Evolutionary conservation across 768 basidiomycete species (phyloP).

Genomic region (Gelatoporia subvermispora): DNA sequence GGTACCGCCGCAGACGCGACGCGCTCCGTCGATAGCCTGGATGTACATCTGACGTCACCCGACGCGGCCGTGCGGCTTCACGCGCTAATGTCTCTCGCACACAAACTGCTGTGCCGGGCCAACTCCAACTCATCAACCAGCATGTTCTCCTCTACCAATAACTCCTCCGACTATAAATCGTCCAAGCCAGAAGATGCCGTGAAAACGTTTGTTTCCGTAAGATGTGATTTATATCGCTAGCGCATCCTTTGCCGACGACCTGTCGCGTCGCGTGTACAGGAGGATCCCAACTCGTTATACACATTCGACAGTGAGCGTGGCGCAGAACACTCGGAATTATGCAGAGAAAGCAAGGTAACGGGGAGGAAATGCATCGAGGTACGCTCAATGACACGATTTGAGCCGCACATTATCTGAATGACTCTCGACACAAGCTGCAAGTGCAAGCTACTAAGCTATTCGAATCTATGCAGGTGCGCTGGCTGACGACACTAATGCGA

Average conservation of each 20-base stretch:
- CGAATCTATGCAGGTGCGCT: slow-evolving; percentile 63
- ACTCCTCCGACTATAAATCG: slow-evolving; percentile 7
- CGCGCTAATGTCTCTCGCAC: slow-evolving; percentile 18
- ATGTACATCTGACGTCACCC: neutral
- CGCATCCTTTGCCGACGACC: neutral
- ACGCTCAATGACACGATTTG: slow-evolving; percentile 13
- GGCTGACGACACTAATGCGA: too few relatives aligned
- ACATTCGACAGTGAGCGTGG: slow-evolving; percentile 60
- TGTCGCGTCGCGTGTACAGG: slow-evolving; percentile 26
- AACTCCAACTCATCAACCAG: slow-evolving; percentile 8
- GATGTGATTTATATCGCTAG: neutral
- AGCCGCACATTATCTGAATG: neutral
- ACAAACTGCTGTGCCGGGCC: slow-evolving; percentile 17
- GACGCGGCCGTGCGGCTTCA: too few relatives aligned
- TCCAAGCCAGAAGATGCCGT: slow-evolving; percentile 26
- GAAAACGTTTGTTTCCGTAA: slow-evolving; percentile 32
- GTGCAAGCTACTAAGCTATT: slow-evolving; percentile 63
- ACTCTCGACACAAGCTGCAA: slow-evolving; percentile 38
- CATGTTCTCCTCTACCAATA: neutral
- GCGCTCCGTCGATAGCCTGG: too few relatives aligned
- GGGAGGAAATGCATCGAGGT: slow-evolving; percentile 54
- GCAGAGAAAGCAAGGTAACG: slow-evolving; percentile 40
- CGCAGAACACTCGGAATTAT: slow-evolving; percentile 54
- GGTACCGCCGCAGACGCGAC: too few relatives aligned
- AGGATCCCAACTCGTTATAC: slow-evolving; percentile 46